These are phyloP conservation scores for Pseudogymnoascus sp. DNA, from an alignment of 2,329 filamentous ascomycete genomes.

Conservation along the genomic window DNA sequence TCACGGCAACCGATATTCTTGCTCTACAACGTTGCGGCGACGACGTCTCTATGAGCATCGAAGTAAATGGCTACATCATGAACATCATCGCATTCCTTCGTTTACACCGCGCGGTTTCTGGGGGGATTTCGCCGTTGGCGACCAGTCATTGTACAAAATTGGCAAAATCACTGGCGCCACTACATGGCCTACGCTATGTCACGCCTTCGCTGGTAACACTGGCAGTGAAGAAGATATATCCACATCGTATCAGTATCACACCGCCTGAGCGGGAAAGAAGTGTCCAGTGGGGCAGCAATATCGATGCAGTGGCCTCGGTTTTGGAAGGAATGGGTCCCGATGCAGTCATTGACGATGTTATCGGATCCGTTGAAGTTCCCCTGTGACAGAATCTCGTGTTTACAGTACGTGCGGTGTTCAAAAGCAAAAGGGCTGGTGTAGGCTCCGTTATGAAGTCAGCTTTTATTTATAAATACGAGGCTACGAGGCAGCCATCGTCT, in stretches of 20 bases:
- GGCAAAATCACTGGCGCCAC: slow-evolving; percentile 64
- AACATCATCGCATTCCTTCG: slow-evolving; percentile 84
- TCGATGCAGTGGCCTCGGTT: slow-evolving; percentile 59
- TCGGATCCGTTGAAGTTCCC: slow-evolving; percentile 50
- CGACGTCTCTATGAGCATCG: slow-evolving; percentile 60
- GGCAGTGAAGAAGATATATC: slow-evolving; percentile 79
- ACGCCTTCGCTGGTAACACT: slow-evolving; percentile 78
- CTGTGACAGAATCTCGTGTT: slow-evolving; percentile 27
- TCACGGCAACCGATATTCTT: slow-evolving; percentile 27
- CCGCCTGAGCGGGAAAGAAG: slow-evolving; percentile 69
- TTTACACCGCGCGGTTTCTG: slow-evolving; percentile 74
- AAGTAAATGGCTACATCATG: slow-evolving; percentile 76
- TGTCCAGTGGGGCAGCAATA: slow-evolving; percentile 84
- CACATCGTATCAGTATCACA: slow-evolving; percentile 72
- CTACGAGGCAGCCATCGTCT: not conserved
- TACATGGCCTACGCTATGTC: slow-evolving; percentile 74
- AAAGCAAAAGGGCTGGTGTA: not conserved
- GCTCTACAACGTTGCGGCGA: slow-evolving; percentile 42
- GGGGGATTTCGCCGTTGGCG: slow-evolving; percentile 69
- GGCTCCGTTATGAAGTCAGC: not conserved
- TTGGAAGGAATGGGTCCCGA: slow-evolving; percentile 56
- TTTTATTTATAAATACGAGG: slow-evolving; percentile 1
- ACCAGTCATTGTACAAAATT: slow-evolving; percentile 71
- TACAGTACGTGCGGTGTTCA: not conserved
- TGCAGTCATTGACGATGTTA: slow-evolving; percentile 58